Conservation (phyloP, 2,329 filamentous ascomycete genomes). For the Colletotrichum sp. region DNA sequence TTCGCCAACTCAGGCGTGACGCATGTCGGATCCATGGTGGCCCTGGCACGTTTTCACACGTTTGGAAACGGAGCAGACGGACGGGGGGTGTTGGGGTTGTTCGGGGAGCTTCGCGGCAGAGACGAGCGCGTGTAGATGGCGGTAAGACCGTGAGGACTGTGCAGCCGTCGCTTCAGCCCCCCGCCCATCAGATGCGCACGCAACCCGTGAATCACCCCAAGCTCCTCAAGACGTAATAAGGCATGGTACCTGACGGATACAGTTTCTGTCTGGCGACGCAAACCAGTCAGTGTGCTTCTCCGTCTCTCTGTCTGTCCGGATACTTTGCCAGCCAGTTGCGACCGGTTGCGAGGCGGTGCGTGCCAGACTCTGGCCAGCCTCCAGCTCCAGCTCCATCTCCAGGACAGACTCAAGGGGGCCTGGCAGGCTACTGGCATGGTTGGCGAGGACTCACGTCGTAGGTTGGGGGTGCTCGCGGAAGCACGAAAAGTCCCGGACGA, state of each 20-base stretch:
- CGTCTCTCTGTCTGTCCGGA: not conserved
- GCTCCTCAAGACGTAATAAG: not conserved
- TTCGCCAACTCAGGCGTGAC: not conserved
- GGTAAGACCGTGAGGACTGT: not conserved
- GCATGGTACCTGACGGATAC: not conserved
- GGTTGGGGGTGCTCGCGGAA: constrained; percentile 2
- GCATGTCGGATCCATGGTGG: not conserved
- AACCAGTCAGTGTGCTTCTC: not conserved
- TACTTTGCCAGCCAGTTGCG: not conserved
- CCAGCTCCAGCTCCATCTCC: not conserved
- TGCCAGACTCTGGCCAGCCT: not conserved
- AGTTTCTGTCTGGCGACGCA: not conserved
- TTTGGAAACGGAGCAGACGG: not conserved
- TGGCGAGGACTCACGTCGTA: not conserved
- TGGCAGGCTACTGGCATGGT: not conserved
- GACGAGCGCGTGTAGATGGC: not conserved
- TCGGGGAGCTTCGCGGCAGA: constrained; percentile 5
- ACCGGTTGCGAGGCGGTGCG: not conserved
- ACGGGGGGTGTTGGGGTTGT: not conserved
- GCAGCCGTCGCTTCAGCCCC: not conserved
- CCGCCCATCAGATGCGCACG: constrained; percentile 2
- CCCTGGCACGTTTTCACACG: not conserved
- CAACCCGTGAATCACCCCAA: not conserved
- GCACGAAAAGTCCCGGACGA: constrained; percentile 7
- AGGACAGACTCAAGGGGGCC: not conserved